Evolutionary conservation across 805 yeast genomes (phyloP).

Genomic region (Kodamaea nitidulidarum): DNA sequence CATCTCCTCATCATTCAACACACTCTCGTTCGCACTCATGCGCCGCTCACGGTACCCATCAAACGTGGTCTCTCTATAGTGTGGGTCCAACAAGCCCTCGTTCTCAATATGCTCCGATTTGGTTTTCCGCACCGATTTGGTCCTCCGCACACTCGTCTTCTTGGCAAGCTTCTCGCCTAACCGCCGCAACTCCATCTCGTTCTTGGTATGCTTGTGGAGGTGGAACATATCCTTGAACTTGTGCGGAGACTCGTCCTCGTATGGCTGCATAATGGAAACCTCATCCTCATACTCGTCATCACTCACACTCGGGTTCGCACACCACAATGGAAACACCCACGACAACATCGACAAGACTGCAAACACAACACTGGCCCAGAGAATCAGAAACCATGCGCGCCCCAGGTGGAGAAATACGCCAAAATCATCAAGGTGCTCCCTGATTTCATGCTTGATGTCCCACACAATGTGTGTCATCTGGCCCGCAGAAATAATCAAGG

Average conservation of each 20-base stretch:
- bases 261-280: not conserved
- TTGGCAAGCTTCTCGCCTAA: conserved; percentile 35
- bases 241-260: conserved; percentile 1
- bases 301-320: conserved; percentile 44
- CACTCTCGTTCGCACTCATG: conserved; percentile 10
- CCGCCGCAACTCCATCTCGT: conserved; percentile 30
- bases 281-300: conserved; percentile 12
- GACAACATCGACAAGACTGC: conserved; percentile 23
- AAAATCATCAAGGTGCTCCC: conserved; percentile 36
- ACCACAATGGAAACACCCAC: conserved; percentile 45
- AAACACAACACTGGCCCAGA: conserved; percentile 34
- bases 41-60: conserved; percentile 20
- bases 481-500: conserved; percentile 28
- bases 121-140: conserved; percentile 8
- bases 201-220: conserved; percentile 12
- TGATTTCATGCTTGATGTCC: conserved; percentile 23
- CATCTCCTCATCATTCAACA: conserved; percentile 23
- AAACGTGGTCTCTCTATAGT: conserved; percentile 25
- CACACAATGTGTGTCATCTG: conserved; percentile 25
- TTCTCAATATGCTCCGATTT: conserved; percentile 5
- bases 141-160: conserved; percentile 28
- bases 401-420: conserved; percentile 47
- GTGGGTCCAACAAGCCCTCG: conserved; percentile 9
- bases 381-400: conserved; percentile 33
- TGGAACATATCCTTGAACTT: conserved; percentile 8